Evolutionary conservation across 805 yeast species (phyloP), one percentile per base, ranked within the genome.

Genomic region (Schizosaccharomyces lindneri): DNA sequence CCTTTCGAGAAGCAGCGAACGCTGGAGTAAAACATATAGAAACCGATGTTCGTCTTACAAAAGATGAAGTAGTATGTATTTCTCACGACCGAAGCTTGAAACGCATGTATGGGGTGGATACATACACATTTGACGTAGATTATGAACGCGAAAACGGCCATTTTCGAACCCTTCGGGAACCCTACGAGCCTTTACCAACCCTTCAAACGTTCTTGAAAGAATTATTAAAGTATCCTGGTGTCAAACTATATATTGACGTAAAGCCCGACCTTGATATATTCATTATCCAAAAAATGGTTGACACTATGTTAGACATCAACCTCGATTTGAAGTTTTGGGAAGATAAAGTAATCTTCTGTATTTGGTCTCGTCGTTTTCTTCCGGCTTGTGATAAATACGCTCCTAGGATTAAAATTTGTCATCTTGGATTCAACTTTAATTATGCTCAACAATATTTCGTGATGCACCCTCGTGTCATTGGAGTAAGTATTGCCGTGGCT

Each of bases 61-160:
- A 67, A 2, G 85, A 81, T 66, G 79, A 79, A n/a, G 72, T 72
- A 4, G 75, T 80, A 2, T 79, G 81, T 21, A 71, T 81, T 60
- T 76, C 77, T 64, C 85, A 81, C 65, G 84, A 81, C 63, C 70
- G 75, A 3, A 70, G 68, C 59, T 75, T 83, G 0, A 76, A 75
- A 4, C 73, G 84, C 61, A 73, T 75, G 46, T 81, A 78, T 71
- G 72, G 76, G 61, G 67, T 69, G 48, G 68, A 75, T 48, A 62
- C 68, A 55, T 67, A 66, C 6, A 76, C 80, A 62, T 68, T 70
- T 13, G 71, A 74, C 3, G 70, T 77, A 0, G 68, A 62, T 61
- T 73, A 65, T 68, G 62, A 59, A 27, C 74, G 73, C 2, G 75
- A 70, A 5, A 66, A 79, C 60, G 72, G 72, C 59, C 64, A 69